These are phyloP conservation scores for Purshia tridentata DNA, from an alignment of 306 rosid genomes.

Conservation along the genomic window DNA sequence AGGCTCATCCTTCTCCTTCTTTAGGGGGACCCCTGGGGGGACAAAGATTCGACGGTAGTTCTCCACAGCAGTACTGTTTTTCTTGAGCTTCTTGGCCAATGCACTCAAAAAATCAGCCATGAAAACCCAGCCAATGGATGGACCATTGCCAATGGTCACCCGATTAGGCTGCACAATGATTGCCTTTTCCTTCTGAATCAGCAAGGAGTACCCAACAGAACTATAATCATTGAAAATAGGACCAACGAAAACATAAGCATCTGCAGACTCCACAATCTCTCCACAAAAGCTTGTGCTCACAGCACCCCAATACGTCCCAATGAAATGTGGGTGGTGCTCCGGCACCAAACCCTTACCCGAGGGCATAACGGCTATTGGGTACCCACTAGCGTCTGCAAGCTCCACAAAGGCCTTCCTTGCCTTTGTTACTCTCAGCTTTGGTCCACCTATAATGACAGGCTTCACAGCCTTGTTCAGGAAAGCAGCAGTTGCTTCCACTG, in stretches of 20 bases:
- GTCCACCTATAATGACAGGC: conserved; percentile 78
- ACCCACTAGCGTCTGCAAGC: conserved; percentile 73
- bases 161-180: conserved; percentile 66
- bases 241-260: conserved; percentile 84
- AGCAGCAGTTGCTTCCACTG: conserved; percentile 78
- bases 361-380: conserved; percentile 80
- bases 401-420: conserved; percentile 67
- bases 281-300: conserved; percentile 71
- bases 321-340: conserved; percentile 64
- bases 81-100: conserved; percentile 64
- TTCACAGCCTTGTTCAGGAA: conserved; percentile 81
- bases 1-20: conserved; percentile 51
- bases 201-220: conserved; percentile 86
- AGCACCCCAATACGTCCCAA: conserved; percentile 92
- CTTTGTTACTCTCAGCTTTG: conserved; percentile 68
- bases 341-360: conserved; percentile 81
- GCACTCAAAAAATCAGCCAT: conserved; percentile 75
- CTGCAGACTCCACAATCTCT: conserved; percentile 87
- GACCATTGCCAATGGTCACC: conserved; percentile 79
- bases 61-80: conserved; percentile 59
- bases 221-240: conserved; percentile 87
- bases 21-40: conserved; percentile 63
- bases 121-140: conserved; percentile 84
- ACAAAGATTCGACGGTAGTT: conserved; percentile 70
- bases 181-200: conserved; percentile 70